Evolutionary conservation across 2,329 filamentous ascomycete genomes (phyloP).

Genomic region (Diplodia scrobiculata): DNA sequence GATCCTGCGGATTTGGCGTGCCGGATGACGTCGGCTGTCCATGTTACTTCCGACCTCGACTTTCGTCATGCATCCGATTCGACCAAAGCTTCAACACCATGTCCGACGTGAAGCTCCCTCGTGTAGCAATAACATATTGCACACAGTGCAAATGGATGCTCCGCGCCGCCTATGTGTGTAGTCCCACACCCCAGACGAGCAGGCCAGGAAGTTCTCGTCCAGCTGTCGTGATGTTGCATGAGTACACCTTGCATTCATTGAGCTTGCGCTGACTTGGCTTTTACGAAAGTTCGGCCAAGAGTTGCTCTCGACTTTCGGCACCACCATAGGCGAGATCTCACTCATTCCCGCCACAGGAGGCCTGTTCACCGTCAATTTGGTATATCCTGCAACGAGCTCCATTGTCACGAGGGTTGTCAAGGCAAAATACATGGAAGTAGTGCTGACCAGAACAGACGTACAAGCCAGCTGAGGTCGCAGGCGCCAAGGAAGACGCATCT

Average conservation of each 20-base stretch:
- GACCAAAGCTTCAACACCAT: neutral
- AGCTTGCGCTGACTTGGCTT: neutral
- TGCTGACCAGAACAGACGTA: slow-evolving; percentile 7
- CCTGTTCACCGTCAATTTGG: slow-evolving; percentile 73
- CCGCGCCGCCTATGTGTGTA: slow-evolving; percentile 72
- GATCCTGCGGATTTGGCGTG: neutral
- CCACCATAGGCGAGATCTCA: slow-evolving; percentile 80
- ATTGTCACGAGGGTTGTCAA: no score
- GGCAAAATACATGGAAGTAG: neutral
- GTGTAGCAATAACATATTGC: slow-evolving; percentile 87
- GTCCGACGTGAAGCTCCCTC: slow-evolving; percentile 57
- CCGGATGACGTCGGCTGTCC: slow-evolving; percentile 16
- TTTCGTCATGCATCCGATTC: neutral
- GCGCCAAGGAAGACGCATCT: slow-evolving; percentile 19
- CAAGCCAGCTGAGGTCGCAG: slow-evolving; percentile 10
- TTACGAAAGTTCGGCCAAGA: slow-evolving; percentile 81
- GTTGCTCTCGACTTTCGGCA: slow-evolving; percentile 88
- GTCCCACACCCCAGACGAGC: neutral
- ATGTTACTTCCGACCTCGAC: neutral
- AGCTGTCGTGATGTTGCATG: neutral
- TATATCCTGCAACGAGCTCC: neutral
- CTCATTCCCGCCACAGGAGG: slow-evolving; percentile 84
- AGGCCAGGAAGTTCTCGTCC: neutral
- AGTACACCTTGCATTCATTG: neutral
- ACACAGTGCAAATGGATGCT: slow-evolving; percentile 94